Evolutionary conservation across 169 alveolate genomes (phyloP).

Genomic region (Plasmodium knowlesi): DNA sequence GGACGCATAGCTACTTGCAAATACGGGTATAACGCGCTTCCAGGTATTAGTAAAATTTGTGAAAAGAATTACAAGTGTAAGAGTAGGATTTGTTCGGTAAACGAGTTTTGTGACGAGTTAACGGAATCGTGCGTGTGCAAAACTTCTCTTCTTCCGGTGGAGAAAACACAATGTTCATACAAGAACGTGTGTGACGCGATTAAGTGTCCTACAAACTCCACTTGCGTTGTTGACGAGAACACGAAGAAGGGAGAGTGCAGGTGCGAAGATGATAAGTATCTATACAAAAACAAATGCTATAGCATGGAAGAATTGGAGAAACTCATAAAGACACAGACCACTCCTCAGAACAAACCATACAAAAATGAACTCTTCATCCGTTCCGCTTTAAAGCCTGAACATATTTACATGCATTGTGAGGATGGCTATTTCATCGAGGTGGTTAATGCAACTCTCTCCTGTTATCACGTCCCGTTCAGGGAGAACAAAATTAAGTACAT

Average conservation of each 20-base stretch:
- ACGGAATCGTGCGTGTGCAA: conserved; percentile 34
- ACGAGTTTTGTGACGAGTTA: conserved; percentile 11
- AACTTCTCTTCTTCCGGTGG: not conserved
- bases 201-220: conserved; percentile 37
- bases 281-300: conserved; percentile 25
- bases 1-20: not conserved
- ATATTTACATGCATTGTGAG: conserved; percentile 34
- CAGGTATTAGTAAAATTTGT: not conserved
- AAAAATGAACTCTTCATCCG: conserved; percentile 1
- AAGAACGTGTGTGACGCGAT: conserved; percentile 10
- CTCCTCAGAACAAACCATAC: not conserved
- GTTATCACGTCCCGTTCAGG: not conserved
- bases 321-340: conserved; percentile 1
- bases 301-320: not conserved
- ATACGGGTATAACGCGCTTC: conserved; percentile 13
- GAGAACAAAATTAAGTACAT: conserved; percentile 13
- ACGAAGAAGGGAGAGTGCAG: conserved; percentile 52
- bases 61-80: conserved; percentile 39
- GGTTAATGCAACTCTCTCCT: conserved; percentile 20
- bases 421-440: conserved; percentile 13
- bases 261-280: conserved; percentile 13
- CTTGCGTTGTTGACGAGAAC: not conserved
- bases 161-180: not conserved
- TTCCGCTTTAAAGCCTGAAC: conserved; percentile 3
- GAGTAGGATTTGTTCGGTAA: conserved; percentile 5